Evolutionary conservation across 2,329 filamentous ascomycete species (phyloP), one percentile per base, ranked within the genome.

Genomic region (Trichophyton simii): DNA sequence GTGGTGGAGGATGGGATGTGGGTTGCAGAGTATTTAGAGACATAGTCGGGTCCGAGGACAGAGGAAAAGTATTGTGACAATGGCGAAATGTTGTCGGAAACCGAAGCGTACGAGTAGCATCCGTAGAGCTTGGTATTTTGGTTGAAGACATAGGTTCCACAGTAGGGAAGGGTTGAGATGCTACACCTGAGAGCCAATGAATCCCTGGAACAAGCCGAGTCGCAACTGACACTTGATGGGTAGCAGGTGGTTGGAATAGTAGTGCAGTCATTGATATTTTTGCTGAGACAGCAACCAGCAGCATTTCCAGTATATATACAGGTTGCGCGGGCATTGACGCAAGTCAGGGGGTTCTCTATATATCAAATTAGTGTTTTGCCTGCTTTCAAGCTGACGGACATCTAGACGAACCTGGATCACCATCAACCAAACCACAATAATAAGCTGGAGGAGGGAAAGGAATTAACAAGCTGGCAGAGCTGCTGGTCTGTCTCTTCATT

Each of bases 281-380:
- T 61, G 54, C 62, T 65, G 15, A 64, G 36, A 54, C 65, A 66
- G 60, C 65, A 66, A n/a, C 64, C 65, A 41, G 63, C 62, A 36
- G 60, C 62, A 15, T 61, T 66, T 18, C 59, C 60, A 41, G 61
- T 61, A n/a, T 62, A 59, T 20, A 65, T 61, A 48, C 65, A 66
- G 11, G 62, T 64, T 36, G 65, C 65, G 22, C 59, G 59, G 20
- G 64, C 64, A 50, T 63, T 62, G 38, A 61, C 61, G 36, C 65
- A 66, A 18, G 65, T 65, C 57, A 66, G 44, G 18, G 63, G 54
- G 42, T 64, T 64, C 18, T 58, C 65, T 66, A 50, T 36, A 13
- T 13, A 6, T 57, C 25, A 57, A 15, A 31, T 58, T 22, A 58
- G 34, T 25, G 34, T 25, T 34, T 34, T 34, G 3, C 55, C 9